Evolutionary conservation across 495 filamentous ascomycete species (phyloP), one percentile per base, ranked within the genome.

Genomic region (Penicillium psychrofluorescens): DNA sequence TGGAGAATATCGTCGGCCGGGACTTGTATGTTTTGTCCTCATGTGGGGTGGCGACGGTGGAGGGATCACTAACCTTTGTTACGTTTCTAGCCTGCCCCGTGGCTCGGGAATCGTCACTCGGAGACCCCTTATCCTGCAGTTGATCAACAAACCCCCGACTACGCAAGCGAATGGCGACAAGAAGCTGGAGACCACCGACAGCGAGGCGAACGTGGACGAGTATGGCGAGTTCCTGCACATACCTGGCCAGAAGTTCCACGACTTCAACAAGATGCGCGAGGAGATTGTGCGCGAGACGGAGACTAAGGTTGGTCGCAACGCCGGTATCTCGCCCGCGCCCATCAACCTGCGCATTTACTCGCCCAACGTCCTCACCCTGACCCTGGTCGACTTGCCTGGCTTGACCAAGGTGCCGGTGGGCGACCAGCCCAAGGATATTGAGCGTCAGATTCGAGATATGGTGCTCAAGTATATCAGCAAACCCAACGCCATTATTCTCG

Each of bases 181-280:
- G 35, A 66, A 80, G 48, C 40, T 70, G 47, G 74, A 91, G 49
- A 75, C 80, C 22, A 76, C 78, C 8, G 92, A 97, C 65, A 82
- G 82, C 59, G 87, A 87, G 46, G 83, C 88, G 51, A 99, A 99
- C 65, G 62, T 79, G 28, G 90, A 97, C 59, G 94, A 99, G 67
- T 97, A 95, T 83, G 94, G 92, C 69, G 94, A 99, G 74, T 99
- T 99, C 67, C 76, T 97, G 40, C 94, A 99, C 63, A 88, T 99
- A 45, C 94, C 92, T 31, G 92, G 92, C 52, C 86, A 99, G 72
- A 97, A 97, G 71, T 97, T 95, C 76, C 81, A 80, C 72, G 94
- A 99, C 67, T 99, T 99, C 75, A 94, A 95, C 76, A 95, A 96
- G 77, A 95, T 99, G 54, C 81, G 94, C 48, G 94, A 99, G 34